Percentiles rank a stretch among this genome's conserved stretches.
Conservation (phyloP, 2,329 filamentous ascomycete genomes). For the Emergomyces orientalis region DNA sequence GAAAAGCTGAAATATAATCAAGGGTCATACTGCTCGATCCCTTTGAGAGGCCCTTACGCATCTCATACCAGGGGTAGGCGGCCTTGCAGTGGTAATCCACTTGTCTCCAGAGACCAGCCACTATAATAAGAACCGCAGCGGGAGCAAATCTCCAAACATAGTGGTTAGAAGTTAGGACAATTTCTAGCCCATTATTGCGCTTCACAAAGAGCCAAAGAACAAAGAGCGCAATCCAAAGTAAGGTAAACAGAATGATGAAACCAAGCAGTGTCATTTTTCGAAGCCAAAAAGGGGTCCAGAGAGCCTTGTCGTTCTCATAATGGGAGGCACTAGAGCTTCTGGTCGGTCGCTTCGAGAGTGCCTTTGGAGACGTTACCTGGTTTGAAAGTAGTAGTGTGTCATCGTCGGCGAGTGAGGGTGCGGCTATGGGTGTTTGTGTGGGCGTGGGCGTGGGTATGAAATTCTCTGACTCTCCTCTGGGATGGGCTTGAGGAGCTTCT, state of each 20-base stretch:
- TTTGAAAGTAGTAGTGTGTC: neutral
- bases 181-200: neutral
- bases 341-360: neutral
- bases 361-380: neutral
- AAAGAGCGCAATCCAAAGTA: slow-evolving; percentile 1
- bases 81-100: slow-evolving; percentile 1
- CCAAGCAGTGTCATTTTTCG: neutral
- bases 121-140: neutral
- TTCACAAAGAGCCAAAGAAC: neutral
- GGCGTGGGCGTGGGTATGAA: neutral
- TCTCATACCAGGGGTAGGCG: neutral
- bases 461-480: neutral
- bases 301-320: neutral
- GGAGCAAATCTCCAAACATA: neutral
- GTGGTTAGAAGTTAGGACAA: neutral
- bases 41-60: neutral
- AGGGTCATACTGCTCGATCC: neutral
- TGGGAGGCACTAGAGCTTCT: neutral
- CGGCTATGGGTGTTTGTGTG: neutral
- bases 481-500: neutral
- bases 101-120: neutral
- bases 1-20: neutral
- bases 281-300: slow-evolving; percentile 4
- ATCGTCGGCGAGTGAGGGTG: neutral
- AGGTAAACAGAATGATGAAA: neutral